These are phyloP conservation scores for Filobasidium uniguttulatum DNA, from an alignment of 1,284 basidiomycete genomes.

Conservation along the genomic window DNA sequence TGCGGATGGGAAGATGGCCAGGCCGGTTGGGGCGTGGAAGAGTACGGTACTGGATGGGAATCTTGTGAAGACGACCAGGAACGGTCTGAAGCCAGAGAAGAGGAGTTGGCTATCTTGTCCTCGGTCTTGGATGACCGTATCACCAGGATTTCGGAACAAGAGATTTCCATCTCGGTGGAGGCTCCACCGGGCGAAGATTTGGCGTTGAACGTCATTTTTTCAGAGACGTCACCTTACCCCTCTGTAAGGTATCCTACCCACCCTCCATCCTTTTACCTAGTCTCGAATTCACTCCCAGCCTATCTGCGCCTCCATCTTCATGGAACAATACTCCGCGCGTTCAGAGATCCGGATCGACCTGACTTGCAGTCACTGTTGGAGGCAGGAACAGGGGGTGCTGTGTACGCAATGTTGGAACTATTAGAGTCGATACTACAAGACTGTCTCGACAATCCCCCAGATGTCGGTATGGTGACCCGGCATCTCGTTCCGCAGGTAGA, in stretches of 20 bases:
- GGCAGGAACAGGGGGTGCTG: conserved; percentile 53
- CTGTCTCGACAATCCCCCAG: conserved; percentile 56
- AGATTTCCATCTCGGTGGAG: conserved; percentile 47
- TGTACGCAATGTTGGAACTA: conserved; percentile 59
- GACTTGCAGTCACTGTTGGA: conserved; percentile 47
- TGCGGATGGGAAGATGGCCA: conserved; percentile 36
- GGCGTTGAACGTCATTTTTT: conserved; percentile 53
- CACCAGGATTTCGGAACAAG: conserved; percentile 25
- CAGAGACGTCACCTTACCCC: conserved; percentile 45
- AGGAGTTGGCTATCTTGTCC: conserved; percentile 53
- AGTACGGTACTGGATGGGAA: conserved; percentile 42
- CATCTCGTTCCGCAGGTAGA: conserved; percentile 45
- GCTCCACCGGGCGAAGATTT: conserved; percentile 43
- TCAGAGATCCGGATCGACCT: conserved; percentile 40
- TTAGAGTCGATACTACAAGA: conserved; percentile 56
- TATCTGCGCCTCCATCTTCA: conserved; percentile 77
- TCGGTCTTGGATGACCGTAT: conserved; percentile 42
- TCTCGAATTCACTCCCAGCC: conserved; percentile 55
- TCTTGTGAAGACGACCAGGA: conserved; percentile 38
- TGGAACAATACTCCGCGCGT: conserved; percentile 46
- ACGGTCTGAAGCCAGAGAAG: conserved; percentile 48
- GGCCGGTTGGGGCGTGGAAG: conserved; percentile 36
- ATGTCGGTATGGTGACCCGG: conserved; percentile 50
- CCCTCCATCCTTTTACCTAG: conserved; percentile 60
- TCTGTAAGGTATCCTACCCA: conserved; percentile 39